Conservation (phyloP, 78 protist genomes). For the Planoprotostelium fungivorum region DNA sequence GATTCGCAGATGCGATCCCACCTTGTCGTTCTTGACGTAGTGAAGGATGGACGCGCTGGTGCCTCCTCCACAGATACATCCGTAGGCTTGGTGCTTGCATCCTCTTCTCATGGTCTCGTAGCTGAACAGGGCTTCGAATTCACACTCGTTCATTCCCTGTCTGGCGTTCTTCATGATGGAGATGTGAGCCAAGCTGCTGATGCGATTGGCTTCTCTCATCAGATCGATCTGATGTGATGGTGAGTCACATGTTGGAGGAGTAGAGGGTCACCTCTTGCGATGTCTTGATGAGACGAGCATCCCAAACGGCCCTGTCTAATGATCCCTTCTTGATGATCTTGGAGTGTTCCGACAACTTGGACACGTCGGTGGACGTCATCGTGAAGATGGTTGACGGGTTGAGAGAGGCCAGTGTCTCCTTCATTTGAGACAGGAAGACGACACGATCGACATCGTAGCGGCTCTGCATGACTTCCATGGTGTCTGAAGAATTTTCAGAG, state of each 20-base stretch:
- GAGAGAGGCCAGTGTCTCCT: neutral
- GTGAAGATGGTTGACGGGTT: neutral
- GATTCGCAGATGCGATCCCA: slow-evolving; percentile 28
- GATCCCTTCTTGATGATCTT: neutral
- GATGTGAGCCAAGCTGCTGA: slow-evolving; percentile 45
- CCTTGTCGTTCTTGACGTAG: slow-evolving; percentile 53
- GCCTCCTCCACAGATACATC: slow-evolving; percentile 78
- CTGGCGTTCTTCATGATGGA: slow-evolving; percentile 39
- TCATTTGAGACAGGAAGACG: neutral
- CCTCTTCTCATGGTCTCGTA: slow-evolving; percentile 53
- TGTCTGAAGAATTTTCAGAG: neutral
- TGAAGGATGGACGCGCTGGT: slow-evolving; percentile 67
- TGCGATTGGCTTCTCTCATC: neutral
- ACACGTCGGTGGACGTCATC: neutral
- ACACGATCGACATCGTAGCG: neutral
- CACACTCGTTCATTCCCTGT: slow-evolving; percentile 71
- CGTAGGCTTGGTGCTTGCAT: slow-evolving; percentile 65
- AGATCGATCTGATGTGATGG: neutral
- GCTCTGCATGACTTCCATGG: neutral
- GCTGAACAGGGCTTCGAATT: slow-evolving; percentile 56
- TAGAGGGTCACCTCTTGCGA: neutral
- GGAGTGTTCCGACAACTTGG: neutral
- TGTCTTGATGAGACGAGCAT: neutral
- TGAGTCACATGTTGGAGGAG: neutral
- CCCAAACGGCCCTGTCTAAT: neutral